These are phyloP conservation scores for Mycena venus DNA, from an alignment of 768 basidiomycete species.

Conservation along the genomic window DNA sequence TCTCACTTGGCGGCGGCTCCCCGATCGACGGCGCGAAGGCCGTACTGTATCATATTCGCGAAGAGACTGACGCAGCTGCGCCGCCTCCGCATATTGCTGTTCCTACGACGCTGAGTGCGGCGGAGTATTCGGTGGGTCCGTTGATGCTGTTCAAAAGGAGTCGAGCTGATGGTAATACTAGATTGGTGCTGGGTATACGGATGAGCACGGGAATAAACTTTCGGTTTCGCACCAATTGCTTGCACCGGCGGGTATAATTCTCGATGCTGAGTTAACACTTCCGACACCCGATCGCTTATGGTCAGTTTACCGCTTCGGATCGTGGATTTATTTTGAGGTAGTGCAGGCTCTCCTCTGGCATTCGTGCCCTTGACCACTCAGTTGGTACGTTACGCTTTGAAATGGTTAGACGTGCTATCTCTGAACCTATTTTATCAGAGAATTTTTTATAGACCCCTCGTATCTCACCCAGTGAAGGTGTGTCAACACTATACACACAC, in stretches of 20 bases:
- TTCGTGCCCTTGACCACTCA: conserved; percentile 85
- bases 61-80: conserved; percentile 65
- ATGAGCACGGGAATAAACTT: conserved; percentile 77
- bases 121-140: conserved; percentile 73
- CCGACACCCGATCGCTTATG: conserved; percentile 82
- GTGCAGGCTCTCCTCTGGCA: conserved; percentile 81
- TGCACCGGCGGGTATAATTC: conserved; percentile 79
- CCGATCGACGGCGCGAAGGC: conserved; percentile 85
- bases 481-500: conserved; percentile 54
- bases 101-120: conserved; percentile 86
- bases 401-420: not conserved
- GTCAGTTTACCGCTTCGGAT: conserved; percentile 50
- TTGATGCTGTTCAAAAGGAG: not conserved
- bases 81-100: conserved; percentile 77
- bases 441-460: conserved; percentile 48
- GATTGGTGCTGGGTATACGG: conserved; percentile 79
- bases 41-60: conserved; percentile 73
- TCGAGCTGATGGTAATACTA: conserved; percentile 38
- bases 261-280: conserved; percentile 82
- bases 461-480: not conserved
- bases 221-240: conserved; percentile 68
- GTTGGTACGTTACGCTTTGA: conserved; percentile 61
- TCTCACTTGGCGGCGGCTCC: conserved; percentile 85
- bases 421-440: conserved; percentile 57
- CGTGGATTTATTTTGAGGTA: conserved; percentile 16